Percentiles rank a stretch among this genome's conserved stretches.
Evolutionary conservation across 768 basidiomycete genomes (phyloP).

Genomic region (Phanerochaete carnosa): DNA sequence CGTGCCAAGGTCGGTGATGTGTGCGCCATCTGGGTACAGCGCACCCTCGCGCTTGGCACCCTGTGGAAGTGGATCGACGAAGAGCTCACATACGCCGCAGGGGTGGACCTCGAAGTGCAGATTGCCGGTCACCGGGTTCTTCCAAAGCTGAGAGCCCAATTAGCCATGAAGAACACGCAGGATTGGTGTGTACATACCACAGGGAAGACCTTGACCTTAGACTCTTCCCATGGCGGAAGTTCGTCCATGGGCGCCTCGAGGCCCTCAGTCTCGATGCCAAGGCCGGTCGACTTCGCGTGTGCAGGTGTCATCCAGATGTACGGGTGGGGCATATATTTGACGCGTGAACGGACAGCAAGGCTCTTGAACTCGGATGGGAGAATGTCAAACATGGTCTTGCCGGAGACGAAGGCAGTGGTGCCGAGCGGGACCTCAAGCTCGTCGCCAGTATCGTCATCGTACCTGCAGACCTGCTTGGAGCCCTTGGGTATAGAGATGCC

Average conservation of each 20-base stretch:
- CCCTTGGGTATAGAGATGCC: slow-evolving; percentile 73
- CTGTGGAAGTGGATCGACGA: slow-evolving; percentile 70
- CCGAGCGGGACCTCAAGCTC: slow-evolving; percentile 80
- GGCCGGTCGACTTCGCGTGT: slow-evolving; percentile 68
- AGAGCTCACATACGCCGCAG: slow-evolving; percentile 63
- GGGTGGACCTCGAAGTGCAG: slow-evolving; percentile 93
- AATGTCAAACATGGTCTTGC: slow-evolving; percentile 81
- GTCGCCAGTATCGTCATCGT: slow-evolving; percentile 88
- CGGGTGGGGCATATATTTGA: slow-evolving; percentile 81
- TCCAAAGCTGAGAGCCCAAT: slow-evolving; percentile 62
- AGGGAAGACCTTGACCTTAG: slow-evolving; percentile 69
- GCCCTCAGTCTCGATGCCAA: slow-evolving; percentile 80
- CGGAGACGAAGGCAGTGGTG: slow-evolving; percentile 82
- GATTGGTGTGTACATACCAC: slow-evolving; percentile 35
- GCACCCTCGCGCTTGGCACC: slow-evolving; percentile 56
- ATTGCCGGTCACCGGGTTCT: slow-evolving; percentile 80
- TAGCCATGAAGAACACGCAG: neutral
- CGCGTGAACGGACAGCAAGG: slow-evolving; percentile 71
- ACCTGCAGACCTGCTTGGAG: slow-evolving; percentile 57
- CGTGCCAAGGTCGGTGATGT: slow-evolving; percentile 66
- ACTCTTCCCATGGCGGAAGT: slow-evolving; percentile 81
- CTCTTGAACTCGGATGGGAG: slow-evolving; percentile 71
- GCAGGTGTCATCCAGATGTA: slow-evolving; percentile 90
- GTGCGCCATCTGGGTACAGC: slow-evolving; percentile 80
- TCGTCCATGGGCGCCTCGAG: slow-evolving; percentile 63